Percentiles rank a stretch among this genome's conserved stretches.
phyloP scores from a whole-genome alignment of 331 rosid species.

The Acacia pycnantha region DNA sequence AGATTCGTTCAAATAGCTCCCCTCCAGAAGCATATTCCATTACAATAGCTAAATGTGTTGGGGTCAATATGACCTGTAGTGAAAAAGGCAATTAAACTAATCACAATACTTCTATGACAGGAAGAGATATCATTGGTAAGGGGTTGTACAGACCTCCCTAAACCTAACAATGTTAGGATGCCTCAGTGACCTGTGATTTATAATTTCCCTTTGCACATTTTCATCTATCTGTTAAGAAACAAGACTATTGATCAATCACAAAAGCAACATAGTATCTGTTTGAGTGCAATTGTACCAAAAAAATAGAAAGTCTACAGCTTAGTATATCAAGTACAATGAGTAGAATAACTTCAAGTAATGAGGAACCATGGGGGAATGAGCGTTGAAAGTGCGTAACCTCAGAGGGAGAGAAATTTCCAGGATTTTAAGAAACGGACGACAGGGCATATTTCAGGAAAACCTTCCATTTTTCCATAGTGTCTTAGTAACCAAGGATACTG shows the following conservation, averaged over 20 bases:
- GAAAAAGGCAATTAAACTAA: constrained; percentile 1
- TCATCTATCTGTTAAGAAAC: constrained; percentile 77
- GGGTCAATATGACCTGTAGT: constrained; percentile 77
- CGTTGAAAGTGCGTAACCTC: neutral
- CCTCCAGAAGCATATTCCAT: constrained; percentile 99
- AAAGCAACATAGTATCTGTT: constrained; percentile 5
- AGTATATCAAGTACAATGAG: neutral
- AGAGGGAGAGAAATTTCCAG: neutral
- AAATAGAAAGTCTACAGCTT: neutral
- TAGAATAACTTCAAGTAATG: neutral
- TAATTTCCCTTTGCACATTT: constrained; percentile 89
- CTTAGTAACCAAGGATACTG: too few species aligned
- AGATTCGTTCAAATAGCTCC: constrained; percentile 93
- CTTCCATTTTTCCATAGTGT: too few species aligned
- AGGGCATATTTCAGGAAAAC: neutral
- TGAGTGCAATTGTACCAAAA: neutral
- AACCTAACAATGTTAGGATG: constrained; percentile 96
- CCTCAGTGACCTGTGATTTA: constrained; percentile 92
- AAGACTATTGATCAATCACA: constrained; percentile 8
- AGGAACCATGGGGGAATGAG: neutral
- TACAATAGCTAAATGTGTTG: constrained; percentile 89
- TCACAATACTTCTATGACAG: constrained; percentile 5
- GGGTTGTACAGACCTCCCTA: constrained; percentile 70
- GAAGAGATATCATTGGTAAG: constrained; percentile 19
- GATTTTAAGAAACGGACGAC: neutral